Conservation (phyloP, 2,329 filamentous ascomycete genomes). For the Aplosporella prunicola region DNA sequence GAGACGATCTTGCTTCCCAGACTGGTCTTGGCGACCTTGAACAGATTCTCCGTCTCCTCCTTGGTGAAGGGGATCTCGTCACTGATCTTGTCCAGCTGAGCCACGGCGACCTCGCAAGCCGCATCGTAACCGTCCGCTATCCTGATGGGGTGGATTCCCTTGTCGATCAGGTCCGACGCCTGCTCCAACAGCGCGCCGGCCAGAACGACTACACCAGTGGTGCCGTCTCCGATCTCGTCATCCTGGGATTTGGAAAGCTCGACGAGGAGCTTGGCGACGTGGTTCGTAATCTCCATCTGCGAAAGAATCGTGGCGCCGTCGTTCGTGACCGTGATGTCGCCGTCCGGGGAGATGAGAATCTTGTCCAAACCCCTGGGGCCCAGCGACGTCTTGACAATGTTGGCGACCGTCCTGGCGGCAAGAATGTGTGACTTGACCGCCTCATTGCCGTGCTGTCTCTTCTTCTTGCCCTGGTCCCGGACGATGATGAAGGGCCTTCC, state of each 20-base stretch:
- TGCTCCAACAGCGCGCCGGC: conserved; percentile 92
- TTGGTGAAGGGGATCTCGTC: conserved; percentile 80
- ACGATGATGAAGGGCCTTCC: conserved; percentile 97
- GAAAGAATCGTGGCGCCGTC: conserved; percentile 89
- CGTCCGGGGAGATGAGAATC: conserved; percentile 96
- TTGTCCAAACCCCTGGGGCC: conserved; percentile 96
- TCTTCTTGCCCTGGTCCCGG: conserved; percentile 96
- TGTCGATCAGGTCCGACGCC: conserved; percentile 95
- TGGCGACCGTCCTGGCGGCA: conserved; percentile 88
- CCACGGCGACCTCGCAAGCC: conserved; percentile 91
- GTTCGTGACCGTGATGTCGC: conserved; percentile 98
- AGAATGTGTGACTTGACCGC: conserved; percentile 98
- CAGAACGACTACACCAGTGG: conserved; percentile 92
- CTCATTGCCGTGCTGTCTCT: conserved; percentile 90
- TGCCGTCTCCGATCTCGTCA: conserved; percentile 97
- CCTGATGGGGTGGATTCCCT: conserved; percentile 97
- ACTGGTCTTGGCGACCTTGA: conserved; percentile 92
- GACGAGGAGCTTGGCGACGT: conserved; percentile 92
- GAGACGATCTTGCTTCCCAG: conserved; percentile 98
- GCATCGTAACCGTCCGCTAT: conserved; percentile 98
- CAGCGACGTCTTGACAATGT: conserved; percentile 94
- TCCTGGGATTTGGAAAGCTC: conserved; percentile 98
- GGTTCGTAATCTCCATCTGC: conserved; percentile 97
- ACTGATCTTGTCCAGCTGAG: conserved; percentile 84
- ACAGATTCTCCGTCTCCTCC: conserved; percentile 71